A percentile compares a stretch with the other conserved stretches of the same genome.
Conservation (phyloP, 805 yeast genomes). For the Metschnikowia gelsemii region DNA sequence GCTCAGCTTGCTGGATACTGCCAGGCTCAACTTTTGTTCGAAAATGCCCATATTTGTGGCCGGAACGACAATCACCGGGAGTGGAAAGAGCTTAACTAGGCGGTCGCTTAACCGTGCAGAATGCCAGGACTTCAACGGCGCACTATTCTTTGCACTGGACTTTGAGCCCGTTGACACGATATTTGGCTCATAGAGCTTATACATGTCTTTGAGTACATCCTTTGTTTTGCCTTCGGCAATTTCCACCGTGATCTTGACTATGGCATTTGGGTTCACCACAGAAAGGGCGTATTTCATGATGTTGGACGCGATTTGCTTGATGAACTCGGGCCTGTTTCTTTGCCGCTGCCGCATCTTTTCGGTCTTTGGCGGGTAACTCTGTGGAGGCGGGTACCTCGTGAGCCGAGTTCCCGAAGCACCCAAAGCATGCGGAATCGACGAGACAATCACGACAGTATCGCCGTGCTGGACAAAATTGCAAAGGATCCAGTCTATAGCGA, state of each 20-base stretch:
- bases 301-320: constrained; percentile 45
- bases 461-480: constrained; percentile 56
- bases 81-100: constrained; percentile 59
- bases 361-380: constrained; percentile 23
- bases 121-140: constrained; percentile 59
- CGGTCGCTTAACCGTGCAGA: constrained; percentile 64
- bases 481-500: constrained; percentile 70
- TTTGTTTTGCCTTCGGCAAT: constrained; percentile 58
- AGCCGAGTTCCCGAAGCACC: constrained; percentile 11
- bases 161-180: constrained; percentile 57
- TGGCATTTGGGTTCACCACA: constrained; percentile 44
- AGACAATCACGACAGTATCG: constrained; percentile 62
- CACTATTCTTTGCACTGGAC: constrained; percentile 40
- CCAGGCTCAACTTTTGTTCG: constrained; percentile 44
- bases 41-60: constrained; percentile 55
- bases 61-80: constrained; percentile 69
- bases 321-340: constrained; percentile 47
- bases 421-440: constrained; percentile 42
- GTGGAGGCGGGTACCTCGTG: constrained; percentile 20
- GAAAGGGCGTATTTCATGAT: constrained; percentile 53
- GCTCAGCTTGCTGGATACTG: constrained; percentile 20
- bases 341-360: constrained; percentile 35
- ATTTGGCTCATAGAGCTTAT: constrained; percentile 60
- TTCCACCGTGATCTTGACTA: constrained; percentile 57
- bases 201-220: constrained; percentile 56